Base-by-base conservation (phyloP, 805 yeast species). In the Naumovozyma baii region DNA sequence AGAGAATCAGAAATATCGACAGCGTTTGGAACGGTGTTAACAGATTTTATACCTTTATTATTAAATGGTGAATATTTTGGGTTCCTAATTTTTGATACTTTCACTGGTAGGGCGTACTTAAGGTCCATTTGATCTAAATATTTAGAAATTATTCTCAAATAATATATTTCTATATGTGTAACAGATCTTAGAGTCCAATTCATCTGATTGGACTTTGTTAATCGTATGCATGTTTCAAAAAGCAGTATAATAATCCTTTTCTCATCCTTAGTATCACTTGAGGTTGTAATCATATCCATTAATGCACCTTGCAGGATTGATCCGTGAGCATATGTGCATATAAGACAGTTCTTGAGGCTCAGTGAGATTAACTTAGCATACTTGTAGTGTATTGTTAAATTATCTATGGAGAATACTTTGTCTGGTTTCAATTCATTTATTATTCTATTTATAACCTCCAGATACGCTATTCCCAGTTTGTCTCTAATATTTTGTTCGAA, bases 11-110 rank as follows among this genome's bases (percentile, higher is more conserved):
- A 37, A 12, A 56, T 48, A 14, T 34, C 39, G 10, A 54, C 47
- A 4, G 58, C 41, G 31, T 53, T 45, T 1, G 61, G 59, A n/a
- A 51, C 39, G 8, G 49, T 38, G 18, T 33, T 31, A 17, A 35
- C 34, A 12, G 29, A 12, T 14, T 44, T 41, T 12, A 52, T 16
- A 7, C 54, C 52, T 25, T 43, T 42, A 34, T 50, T 48, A 15
- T 44, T 44, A 7, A 38, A 33, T 8, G 43, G 48, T 30, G 48
- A 42, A 34, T 51, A 51, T n/a, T 33, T 41, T 12, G 33, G 41
- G 5, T 22, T 28, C 19, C 5, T 22, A 16, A 22, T 34, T 32
- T 26, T 28, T 4, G 26, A 43, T 30, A 37, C 29, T 34, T 45
- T 43, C 4, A 32, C 36, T 12, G 44, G 41, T 7, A 47, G 39